A percentile compares a stretch with the other conserved stretches of the same genome.
These are phyloP conservation scores for Lasiosphaeris hirsuta DNA, from an alignment of 495 filamentous ascomycete genomes.

Conservation along the genomic window DNA sequence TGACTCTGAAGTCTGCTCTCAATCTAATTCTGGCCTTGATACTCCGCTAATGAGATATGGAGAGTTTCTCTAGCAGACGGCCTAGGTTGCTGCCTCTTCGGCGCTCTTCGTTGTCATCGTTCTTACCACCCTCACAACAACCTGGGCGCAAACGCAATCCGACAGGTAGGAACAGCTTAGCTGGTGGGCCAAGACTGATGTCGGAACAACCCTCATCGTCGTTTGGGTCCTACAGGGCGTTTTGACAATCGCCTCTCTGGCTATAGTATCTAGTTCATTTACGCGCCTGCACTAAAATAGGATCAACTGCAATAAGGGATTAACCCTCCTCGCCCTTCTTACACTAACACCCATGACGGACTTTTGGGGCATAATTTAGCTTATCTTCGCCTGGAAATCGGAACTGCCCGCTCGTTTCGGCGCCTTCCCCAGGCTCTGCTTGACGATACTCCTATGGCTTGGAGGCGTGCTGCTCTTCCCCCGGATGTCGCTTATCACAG, in stretches of 20 bases:
- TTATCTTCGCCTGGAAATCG: background rate
- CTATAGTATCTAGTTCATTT: background rate
- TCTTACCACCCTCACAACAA: background rate
- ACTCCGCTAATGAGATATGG: constrained; percentile 1
- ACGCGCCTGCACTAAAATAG: constrained; percentile 1
- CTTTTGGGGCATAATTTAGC: background rate
- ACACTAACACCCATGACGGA: background rate
- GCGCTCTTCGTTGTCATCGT: background rate
- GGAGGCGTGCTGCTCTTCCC: constrained; percentile 3
- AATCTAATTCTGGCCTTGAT: too few relatives aligned
- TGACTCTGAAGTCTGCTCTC: too few relatives aligned
- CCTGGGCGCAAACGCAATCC: constrained; percentile 3
- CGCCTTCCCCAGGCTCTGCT: background rate
- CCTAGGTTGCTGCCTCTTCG: background rate
- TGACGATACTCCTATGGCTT: background rate
- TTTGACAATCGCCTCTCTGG: background rate
- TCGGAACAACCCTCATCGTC: constrained; percentile 3
- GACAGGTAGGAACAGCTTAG: background rate
- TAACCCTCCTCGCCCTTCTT: background rate
- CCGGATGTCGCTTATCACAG: constrained; percentile 7
- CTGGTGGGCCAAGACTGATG: constrained; percentile 1
- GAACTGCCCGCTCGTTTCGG: background rate
- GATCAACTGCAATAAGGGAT: background rate
- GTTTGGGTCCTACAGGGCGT: constrained; percentile 4
- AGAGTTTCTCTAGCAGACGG: background rate